phyloP scores from a whole-genome alignment of 2,329 filamentous ascomycete species.

The Truncatella angustata region DNA sequence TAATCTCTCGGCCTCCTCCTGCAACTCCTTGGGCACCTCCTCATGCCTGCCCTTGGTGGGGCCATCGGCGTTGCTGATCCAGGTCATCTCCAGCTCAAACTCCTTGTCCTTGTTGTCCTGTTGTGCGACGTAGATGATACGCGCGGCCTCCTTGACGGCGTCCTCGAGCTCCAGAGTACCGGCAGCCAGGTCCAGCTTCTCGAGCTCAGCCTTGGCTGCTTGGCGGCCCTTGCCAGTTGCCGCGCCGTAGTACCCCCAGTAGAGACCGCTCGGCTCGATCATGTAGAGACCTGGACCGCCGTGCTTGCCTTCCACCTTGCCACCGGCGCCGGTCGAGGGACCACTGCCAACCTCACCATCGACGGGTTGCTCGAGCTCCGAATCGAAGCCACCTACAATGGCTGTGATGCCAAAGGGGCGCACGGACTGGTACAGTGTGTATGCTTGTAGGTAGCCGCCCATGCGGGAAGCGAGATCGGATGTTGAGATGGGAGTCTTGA shows the following conservation, averaged over 20 bases:
- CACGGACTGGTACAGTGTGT: slow-evolving; percentile 95
- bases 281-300: slow-evolving; percentile 96
- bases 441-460: slow-evolving; percentile 94
- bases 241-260: slow-evolving; percentile 99
- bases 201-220: slow-evolving; percentile 94
- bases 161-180: slow-evolving; percentile 77
- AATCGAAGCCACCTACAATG: slow-evolving; percentile 92
- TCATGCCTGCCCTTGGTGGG: slow-evolving; percentile 91
- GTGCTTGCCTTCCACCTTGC: slow-evolving; percentile 72
- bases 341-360: slow-evolving; percentile 88
- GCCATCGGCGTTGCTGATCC: slow-evolving; percentile 82
- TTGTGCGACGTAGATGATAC: slow-evolving; percentile 96
- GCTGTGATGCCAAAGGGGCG: slow-evolving; percentile 95
- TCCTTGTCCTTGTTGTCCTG: slow-evolving; percentile 99
- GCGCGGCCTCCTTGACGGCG: slow-evolving; percentile 91
- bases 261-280: slow-evolving; percentile 95
- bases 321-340: slow-evolving; percentile 75
- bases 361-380: slow-evolving; percentile 78
- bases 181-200: slow-evolving; percentile 88
- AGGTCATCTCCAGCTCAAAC: slow-evolving; percentile 98
- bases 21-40: slow-evolving; percentile 86
- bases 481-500: slow-evolving; percentile 91
- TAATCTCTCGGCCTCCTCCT: slow-evolving; percentile 88
- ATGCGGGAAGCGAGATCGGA: slow-evolving; percentile 87
- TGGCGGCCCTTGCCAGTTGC: slow-evolving; percentile 96